These are phyloP conservation scores for Tetrapisispora taiwanensis DNA, from an alignment of 805 yeast genomes.

Conservation along the genomic window DNA sequence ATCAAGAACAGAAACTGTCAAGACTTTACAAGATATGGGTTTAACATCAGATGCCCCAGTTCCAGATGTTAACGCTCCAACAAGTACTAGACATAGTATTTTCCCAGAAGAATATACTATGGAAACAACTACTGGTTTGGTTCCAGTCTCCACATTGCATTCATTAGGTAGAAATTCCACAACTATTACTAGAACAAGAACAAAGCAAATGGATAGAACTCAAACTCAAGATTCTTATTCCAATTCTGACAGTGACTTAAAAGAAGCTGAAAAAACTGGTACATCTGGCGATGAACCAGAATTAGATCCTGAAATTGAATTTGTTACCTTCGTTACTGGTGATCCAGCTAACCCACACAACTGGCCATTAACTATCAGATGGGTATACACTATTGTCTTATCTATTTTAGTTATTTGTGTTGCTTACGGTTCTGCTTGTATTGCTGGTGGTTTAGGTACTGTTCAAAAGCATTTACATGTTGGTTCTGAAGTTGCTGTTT, in stretches of 20 bases:
- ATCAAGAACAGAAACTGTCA: slow-evolving; percentile 61
- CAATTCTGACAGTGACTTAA: slow-evolving; percentile 3
- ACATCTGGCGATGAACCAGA: slow-evolving; percentile 24
- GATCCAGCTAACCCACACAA: slow-evolving; percentile 90
- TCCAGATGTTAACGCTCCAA: slow-evolving; percentile 50
- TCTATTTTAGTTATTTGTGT: slow-evolving; percentile 75
- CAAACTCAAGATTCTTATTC: slow-evolving; percentile 4
- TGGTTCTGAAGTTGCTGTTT: slow-evolving; percentile 64
- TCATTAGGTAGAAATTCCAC: slow-evolving; percentile 48
- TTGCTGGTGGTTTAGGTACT: slow-evolving; percentile 73
- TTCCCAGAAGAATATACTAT: slow-evolving; percentile 89
- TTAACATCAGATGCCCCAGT: slow-evolving; percentile 43
- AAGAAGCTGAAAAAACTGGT: slow-evolving; percentile 3
- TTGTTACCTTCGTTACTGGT: slow-evolving; percentile 67
- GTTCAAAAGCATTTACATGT: slow-evolving; percentile 60
- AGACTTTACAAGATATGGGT: slow-evolving; percentile 57
- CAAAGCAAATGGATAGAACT: slow-evolving; percentile 26
- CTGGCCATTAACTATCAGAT: slow-evolving; percentile 50
- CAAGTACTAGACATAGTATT: slow-evolving; percentile 41
- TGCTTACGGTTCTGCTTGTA: slow-evolving; percentile 88
- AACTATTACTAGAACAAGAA: slow-evolving; percentile 30
- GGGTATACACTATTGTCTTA: slow-evolving; percentile 59
- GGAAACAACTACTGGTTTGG: slow-evolving; percentile 83
- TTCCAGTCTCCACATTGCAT: slow-evolving; percentile 65
- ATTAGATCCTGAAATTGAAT: slow-evolving; percentile 60